A percentile compares a stretch with the other conserved stretches of the same genome.
These are phyloP conservation scores for Teunomyces lycoperdinae DNA, from an alignment of 805 yeast genomes.

Conservation along the genomic window DNA sequence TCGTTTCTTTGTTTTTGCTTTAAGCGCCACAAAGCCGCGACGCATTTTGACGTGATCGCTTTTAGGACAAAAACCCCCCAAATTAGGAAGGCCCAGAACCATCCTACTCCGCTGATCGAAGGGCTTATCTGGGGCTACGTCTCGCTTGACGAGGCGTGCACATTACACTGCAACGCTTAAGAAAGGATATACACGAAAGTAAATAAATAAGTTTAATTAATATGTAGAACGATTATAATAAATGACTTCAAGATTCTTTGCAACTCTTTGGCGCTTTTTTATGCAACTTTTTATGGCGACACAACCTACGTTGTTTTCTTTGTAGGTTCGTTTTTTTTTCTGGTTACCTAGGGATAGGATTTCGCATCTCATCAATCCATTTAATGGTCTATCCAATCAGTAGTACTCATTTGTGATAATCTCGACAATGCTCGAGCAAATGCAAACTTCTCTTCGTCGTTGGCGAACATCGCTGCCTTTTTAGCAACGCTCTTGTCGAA, in stretches of 20 bases:
- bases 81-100: not conserved
- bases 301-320: not conserved
- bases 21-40: not conserved
- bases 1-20: not conserved
- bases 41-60: not conserved
- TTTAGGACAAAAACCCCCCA: not conserved
- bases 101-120: not conserved
- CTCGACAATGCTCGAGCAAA: slow-evolving; percentile 93
- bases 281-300: no score
- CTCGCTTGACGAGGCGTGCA: no score
- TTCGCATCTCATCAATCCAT: no score
- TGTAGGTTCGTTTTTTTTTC: not conserved
- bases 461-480: slow-evolving; percentile 73
- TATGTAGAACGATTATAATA: no score
- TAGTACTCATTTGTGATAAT: slow-evolving; percentile 88
- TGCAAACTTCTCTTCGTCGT: slow-evolving; percentile 95
- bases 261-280: no score
- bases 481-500: slow-evolving; percentile 69
- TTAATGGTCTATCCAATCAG: slow-evolving; percentile 75
- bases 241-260: no score
- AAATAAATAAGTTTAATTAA: no score
- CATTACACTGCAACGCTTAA: no score
- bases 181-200: no score
- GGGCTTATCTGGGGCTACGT: no score
- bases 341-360: no score